Evolutionary conservation across 2,329 filamentous ascomycete genomes (phyloP), one percentile per base, ranked within the genome.

Genomic region (Fusarium foetens): DNA sequence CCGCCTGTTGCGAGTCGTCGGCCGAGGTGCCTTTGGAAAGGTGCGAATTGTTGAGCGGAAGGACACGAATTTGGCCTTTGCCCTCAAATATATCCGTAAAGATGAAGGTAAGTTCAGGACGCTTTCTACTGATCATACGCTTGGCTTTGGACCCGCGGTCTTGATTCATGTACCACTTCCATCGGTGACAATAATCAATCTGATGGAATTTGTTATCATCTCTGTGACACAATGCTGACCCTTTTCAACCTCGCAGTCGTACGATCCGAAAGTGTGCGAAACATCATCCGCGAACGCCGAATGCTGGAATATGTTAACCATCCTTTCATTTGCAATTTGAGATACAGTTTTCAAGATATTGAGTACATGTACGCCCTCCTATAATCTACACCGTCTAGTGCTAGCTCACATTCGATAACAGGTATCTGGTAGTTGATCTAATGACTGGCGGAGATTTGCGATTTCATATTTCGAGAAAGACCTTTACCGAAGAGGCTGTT

Each of bases 261-360:
- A 77, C 94, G 95, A 79, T 97, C 95, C 71, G 96, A 98, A 83
- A 98, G 95, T 80, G 96, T 98, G 68, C 93, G 95, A 78, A 99
- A 99, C 81, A 99, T 99, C 76, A 96, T 99, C 79, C 92, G 96
- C 76, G 96, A 99, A 86, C 90, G 96, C 72, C 91, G 95, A 80
- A 99, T 99, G 96, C 89, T 99, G 79, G 95, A 99, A 84, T 94
- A 98, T 81, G 89, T 99, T 77, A 98, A 97, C 81, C 96, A 99
- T 79, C 94, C 95, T 31, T 99, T 98, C 82, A 93, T 99, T 76
- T 98, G 95, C 86, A 99, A 99, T 83, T 86, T 99, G 86, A 93
- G 96, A 78, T 99, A 98, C 85, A 98, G 95, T 84, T 99, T 99
- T 81, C 96, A 99, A 84, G 96, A 99, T 83, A 94, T 98, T 77